phyloP scores from a whole-genome alignment of 2,329 filamentous ascomycete species.

The Coniochaeta ligniaria region DNA sequence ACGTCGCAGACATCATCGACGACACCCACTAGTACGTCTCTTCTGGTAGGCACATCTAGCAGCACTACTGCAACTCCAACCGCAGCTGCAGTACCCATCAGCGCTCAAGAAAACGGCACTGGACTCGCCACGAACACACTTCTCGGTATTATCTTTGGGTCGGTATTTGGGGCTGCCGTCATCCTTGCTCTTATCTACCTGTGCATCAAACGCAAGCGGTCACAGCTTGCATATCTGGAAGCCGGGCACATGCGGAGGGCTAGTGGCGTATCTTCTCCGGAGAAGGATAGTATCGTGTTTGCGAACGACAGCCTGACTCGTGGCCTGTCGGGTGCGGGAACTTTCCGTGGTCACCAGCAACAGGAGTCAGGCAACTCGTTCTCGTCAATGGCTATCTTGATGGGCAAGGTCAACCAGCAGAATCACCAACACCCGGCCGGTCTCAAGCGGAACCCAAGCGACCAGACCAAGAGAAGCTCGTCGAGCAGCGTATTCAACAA shows the following conservation, averaged over 20 bases:
- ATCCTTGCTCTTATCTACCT: constrained; percentile 68
- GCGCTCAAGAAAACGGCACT: constrained; percentile 9
- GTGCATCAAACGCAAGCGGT: constrained; percentile 54
- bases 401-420: constrained; percentile 51
- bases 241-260: constrained; percentile 34
- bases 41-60: constrained; percentile 22
- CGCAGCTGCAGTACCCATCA: constrained; percentile 19
- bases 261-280: constrained; percentile 40
- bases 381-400: constrained; percentile 58
- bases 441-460: constrained; percentile 33
- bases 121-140: constrained; percentile 44
- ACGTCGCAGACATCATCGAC: constrained; percentile 16
- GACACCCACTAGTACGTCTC: constrained; percentile 6
- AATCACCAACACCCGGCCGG: constrained; percentile 27
- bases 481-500: constrained; percentile 51
- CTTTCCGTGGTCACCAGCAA: constrained; percentile 43
- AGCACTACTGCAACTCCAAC: constrained; percentile 14
- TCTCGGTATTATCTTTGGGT: constrained; percentile 74
- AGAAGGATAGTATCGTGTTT: constrained; percentile 49
- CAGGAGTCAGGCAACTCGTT: constrained; percentile 49
- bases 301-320: constrained; percentile 32
- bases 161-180: constrained; percentile 66
- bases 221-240: constrained; percentile 44
- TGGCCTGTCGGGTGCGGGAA: constrained; percentile 23
- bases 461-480: constrained; percentile 45